phyloP scores from a whole-genome alignment of 495 filamentous ascomycete species.

The Margaritispora aquatica region DNA sequence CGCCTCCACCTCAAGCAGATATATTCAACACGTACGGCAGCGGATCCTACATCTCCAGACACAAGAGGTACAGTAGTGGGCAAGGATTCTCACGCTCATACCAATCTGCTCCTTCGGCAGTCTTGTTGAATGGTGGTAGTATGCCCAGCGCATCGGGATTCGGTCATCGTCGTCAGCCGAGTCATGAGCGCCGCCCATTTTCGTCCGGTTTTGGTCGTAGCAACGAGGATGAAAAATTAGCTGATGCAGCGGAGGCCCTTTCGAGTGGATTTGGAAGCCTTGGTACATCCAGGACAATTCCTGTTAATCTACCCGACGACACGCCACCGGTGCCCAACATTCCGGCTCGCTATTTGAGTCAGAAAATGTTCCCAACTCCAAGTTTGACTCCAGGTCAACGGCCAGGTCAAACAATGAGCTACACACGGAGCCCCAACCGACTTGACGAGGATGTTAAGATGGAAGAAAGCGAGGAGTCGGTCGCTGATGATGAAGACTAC shows the following conservation, averaged over 20 bases:
- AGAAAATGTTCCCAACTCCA: constrained; percentile 32
- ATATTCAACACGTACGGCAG: constrained; percentile 28
- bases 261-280: constrained; percentile 92
- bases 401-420: constrained; percentile 28
- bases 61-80: constrained; percentile 59
- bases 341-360: constrained; percentile 59
- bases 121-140: constrained; percentile 43
- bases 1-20: constrained; percentile 58
- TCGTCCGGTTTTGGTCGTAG: constrained; percentile 56
- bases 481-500: constrained; percentile 75
- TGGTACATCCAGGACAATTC: constrained; percentile 65
- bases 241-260: constrained; percentile 81
- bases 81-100: constrained; percentile 77
- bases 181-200: constrained; percentile 51
- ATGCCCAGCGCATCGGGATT: constrained; percentile 40
- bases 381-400: constrained; percentile 25
- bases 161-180: constrained; percentile 48
- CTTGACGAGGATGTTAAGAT: constrained; percentile 56
- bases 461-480: constrained; percentile 58
- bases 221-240: constrained; percentile 74
- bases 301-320: constrained; percentile 64
- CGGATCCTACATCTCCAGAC: constrained; percentile 39
- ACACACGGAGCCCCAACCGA: constrained; percentile 34
- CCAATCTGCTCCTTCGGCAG: constrained; percentile 61
- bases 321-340: constrained; percentile 83